Percentiles rank a stretch among this genome's conserved stretches.
Evolutionary conservation across 805 yeast genomes (phyloP).

Genomic region (Cyberlindnera lachancei): DNA sequence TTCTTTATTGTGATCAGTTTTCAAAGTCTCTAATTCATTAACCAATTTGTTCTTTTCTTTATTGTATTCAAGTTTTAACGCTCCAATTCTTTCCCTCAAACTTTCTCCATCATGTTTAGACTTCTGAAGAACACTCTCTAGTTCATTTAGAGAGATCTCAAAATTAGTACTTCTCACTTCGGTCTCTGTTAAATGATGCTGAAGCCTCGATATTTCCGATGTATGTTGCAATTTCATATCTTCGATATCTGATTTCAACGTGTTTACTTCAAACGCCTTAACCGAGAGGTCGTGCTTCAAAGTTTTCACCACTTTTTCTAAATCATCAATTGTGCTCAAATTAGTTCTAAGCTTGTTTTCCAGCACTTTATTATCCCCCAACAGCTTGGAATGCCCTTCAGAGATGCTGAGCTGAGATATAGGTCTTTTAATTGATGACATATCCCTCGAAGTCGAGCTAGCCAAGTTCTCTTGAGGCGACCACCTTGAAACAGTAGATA

Average conservation of each 20-base stretch:
- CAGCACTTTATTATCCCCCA: conserved; percentile 9
- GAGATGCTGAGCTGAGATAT: conserved; percentile 4
- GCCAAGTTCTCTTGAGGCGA: conserved; percentile 8
- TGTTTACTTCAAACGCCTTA: conserved; percentile 13
- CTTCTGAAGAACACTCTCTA: no score
- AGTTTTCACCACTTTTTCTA: conserved; percentile 13
- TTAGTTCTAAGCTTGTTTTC: conserved; percentile 7
- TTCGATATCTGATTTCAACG: conserved; percentile 3
- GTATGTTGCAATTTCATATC: conserved; percentile 7
- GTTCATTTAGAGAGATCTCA: no score
- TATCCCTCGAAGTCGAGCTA: conserved; percentile 2
- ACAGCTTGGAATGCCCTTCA: conserved; percentile 6
- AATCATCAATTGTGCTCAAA: conserved; percentile 5
- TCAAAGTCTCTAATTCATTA: no score
- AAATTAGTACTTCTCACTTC: conserved; percentile 8
- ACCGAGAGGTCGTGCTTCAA: conserved; percentile 8
- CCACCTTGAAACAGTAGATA: conserved; percentile 6
- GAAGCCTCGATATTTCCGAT: conserved; percentile 2
- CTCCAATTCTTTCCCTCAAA: no score
- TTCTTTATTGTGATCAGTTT: no score
- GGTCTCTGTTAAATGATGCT: conserved; percentile 15
- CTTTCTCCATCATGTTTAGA: no score
- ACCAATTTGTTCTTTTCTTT: no score
- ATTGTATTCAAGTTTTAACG: no score
- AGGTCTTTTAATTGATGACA: neutral